These are phyloP conservation scores for Anaeramoeba flamelloides DNA, from an alignment of 78 protist species.

Conservation along the genomic window DNA sequence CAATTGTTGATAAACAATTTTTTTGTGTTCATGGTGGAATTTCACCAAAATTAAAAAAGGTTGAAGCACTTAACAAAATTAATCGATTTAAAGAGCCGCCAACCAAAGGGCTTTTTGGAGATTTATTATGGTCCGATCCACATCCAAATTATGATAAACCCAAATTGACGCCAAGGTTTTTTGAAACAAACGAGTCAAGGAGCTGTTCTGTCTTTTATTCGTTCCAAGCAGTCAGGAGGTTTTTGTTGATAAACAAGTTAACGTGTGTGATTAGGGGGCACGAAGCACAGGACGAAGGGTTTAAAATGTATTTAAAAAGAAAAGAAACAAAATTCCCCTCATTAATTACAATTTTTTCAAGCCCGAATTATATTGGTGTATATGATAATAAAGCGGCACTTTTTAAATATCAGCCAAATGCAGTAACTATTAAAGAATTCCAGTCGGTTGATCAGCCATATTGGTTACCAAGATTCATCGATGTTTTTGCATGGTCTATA, in stretches of 20 bases:
- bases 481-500: constrained; percentile 89
- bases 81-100: constrained; percentile 88
- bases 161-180: neutral
- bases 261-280: constrained; percentile 91
- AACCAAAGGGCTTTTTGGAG: constrained; percentile 17
- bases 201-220: too few relatives aligned
- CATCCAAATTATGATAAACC: constrained; percentile 18
- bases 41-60: constrained; percentile 77
- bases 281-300: constrained; percentile 81
- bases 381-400: constrained; percentile 85
- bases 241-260: constrained; percentile 66
- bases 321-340: constrained; percentile 82
- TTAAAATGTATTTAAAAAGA: too few relatives aligned
- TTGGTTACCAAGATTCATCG: constrained; percentile 91
- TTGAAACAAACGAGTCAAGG: constrained; percentile 57
- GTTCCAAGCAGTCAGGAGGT: constrained; percentile 70
- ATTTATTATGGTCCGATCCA: constrained; percentile 94
- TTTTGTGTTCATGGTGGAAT: constrained; percentile 92
- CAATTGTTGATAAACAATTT: constrained; percentile 60
- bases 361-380: constrained; percentile 92
- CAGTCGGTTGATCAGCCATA: too few relatives aligned
- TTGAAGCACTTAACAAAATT: constrained; percentile 55
- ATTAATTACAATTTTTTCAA: constrained; percentile 90
- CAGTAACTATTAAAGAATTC: too few relatives aligned
- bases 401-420: constrained; percentile 57